These are phyloP conservation scores for Aspergillus sp. DNA, from an alignment of 2,329 filamentous ascomycete species.

Conservation along the genomic window DNA sequence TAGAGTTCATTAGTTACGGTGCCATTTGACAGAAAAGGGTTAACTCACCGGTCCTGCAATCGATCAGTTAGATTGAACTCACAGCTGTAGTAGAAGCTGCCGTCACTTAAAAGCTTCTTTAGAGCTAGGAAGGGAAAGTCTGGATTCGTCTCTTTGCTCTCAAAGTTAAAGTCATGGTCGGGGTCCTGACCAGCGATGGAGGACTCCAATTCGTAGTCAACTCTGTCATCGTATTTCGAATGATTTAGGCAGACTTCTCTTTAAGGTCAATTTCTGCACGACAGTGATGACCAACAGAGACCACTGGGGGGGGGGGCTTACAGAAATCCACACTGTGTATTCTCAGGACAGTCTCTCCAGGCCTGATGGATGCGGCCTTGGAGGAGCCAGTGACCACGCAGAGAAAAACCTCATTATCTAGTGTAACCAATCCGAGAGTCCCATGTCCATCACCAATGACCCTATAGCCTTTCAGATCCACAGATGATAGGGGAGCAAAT, in stretches of 20 bases:
- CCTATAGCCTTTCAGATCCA: slow-evolving; percentile 75
- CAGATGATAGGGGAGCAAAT: slow-evolving; percentile 66
- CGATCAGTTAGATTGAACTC: slow-evolving; percentile 96
- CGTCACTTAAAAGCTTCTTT: slow-evolving; percentile 88
- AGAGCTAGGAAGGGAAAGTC: slow-evolving; percentile 90
- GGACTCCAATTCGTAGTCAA: slow-evolving; percentile 58
- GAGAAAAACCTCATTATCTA: slow-evolving; percentile 83
- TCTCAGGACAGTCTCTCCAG: slow-evolving; percentile 84
- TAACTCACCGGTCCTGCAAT: slow-evolving; percentile 74
- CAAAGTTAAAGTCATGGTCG: slow-evolving; percentile 53
- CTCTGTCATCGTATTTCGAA: slow-evolving; percentile 78
- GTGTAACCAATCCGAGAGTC: slow-evolving; percentile 82
- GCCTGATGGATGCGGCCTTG: slow-evolving; percentile 77
- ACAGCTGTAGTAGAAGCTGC: slow-evolving; percentile 97
- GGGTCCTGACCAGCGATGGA: slow-evolving; percentile 57
- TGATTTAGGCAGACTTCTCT: slow-evolving; percentile 79
- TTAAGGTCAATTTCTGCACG: slow-evolving; percentile 9
- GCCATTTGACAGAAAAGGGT: slow-evolving; percentile 14
- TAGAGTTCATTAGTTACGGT: slow-evolving; percentile 38
- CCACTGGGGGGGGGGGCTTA: slow-evolving; percentile 32
- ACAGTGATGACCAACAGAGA: background rate
- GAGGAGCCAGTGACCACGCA: slow-evolving; percentile 81
- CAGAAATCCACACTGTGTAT: slow-evolving; percentile 85
- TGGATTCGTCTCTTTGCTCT: slow-evolving; percentile 67
- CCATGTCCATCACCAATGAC: slow-evolving; percentile 78